Percentiles rank a stretch among this genome's conserved stretches.
phyloP scores from a whole-genome alignment of 23 red algal genomes.

The Chondrus crispus region DNA sequence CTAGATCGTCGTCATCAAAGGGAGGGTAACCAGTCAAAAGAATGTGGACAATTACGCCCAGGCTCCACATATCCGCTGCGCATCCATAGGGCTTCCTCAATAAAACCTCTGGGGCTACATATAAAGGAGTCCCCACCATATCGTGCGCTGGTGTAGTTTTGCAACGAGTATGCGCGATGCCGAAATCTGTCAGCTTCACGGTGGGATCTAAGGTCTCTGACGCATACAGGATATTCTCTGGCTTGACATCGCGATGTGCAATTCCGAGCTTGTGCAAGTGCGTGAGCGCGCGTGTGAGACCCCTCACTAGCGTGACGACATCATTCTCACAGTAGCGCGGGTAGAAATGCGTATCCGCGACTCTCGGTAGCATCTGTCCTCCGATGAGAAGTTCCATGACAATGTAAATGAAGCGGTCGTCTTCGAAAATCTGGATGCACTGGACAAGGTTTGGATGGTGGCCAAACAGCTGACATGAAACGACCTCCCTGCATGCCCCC shows the following conservation, averaged over 20 bases:
- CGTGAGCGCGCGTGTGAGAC: slow-evolving; percentile 48
- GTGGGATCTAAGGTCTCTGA: slow-evolving; percentile 44
- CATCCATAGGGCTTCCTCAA: slow-evolving; percentile 71
- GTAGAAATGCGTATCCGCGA: slow-evolving; percentile 59
- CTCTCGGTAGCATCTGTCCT: slow-evolving; percentile 56
- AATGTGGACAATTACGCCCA: slow-evolving; percentile 83
- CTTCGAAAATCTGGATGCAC: slow-evolving; percentile 61
- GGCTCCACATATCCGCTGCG: slow-evolving; percentile 80
- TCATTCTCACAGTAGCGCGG: slow-evolving; percentile 85
- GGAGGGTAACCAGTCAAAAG: slow-evolving; percentile 82
- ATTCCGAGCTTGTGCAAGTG: slow-evolving; percentile 65
- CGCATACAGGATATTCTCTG: slow-evolving; percentile 85
- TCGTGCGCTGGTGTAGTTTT: not conserved
- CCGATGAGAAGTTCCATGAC: slow-evolving; percentile 70
- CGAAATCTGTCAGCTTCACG: slow-evolving; percentile 88
- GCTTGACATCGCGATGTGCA: slow-evolving; percentile 92
- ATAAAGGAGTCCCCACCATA: slow-evolving; percentile 80
- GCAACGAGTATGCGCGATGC: slow-evolving; percentile 39
- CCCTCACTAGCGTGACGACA: slow-evolving; percentile 38
- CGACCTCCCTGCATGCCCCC: slow-evolving; percentile 65
- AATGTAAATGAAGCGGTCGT: slow-evolving; percentile 78
- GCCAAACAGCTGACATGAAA: slow-evolving; percentile 15
- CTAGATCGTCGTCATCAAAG: slow-evolving; percentile 80
- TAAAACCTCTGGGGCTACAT: slow-evolving; percentile 89
- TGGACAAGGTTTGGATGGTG: slow-evolving; percentile 42